These are phyloP conservation scores for Gossypioides kirkii DNA, from an alignment of 345 rosid genomes.

Conservation along the genomic window DNA sequence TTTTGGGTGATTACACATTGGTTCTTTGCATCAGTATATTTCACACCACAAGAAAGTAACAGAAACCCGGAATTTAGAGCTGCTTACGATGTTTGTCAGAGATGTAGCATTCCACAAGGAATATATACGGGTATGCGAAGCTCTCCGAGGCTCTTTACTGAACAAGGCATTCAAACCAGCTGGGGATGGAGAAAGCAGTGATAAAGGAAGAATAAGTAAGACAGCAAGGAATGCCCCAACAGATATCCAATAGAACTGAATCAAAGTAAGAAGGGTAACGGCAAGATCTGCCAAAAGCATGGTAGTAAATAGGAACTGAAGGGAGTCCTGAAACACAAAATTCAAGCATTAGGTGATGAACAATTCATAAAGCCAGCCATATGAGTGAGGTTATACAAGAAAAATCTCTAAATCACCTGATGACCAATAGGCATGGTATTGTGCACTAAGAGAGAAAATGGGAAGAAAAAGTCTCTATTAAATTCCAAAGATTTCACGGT, in stretches of 20 bases:
- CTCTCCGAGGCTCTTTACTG: conserved; percentile 88
- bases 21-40: neutral
- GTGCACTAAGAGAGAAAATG: conserved; percentile 69
- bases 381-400: neutral
- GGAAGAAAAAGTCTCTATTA: conserved; percentile 66
- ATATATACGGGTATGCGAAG: conserved; percentile 80
- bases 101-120: conserved; percentile 90
- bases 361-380: neutral
- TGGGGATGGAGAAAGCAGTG: conserved; percentile 84
- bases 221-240: conserved; percentile 79
- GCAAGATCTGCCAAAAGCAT: conserved; percentile 85
- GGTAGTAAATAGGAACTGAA: conserved; percentile 67
- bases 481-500: conserved; percentile 64
- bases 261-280: conserved; percentile 71
- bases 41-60: neutral
- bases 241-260: conserved; percentile 88
- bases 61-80: neutral
- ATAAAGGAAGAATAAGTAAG: conserved; percentile 81
- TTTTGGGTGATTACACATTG: neutral
- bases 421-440: conserved; percentile 87
- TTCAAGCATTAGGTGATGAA: conserved; percentile 4
- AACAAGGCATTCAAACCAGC: conserved; percentile 92
- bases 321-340: conserved; percentile 56
- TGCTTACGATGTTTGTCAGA: conserved; percentile 75
- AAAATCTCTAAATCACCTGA: conserved; percentile 48